Percentiles rank a stretch among this genome's conserved stretches.
Conservation (phyloP, 768 basidiomycete genomes). For the Multifurca ochricompacta region DNA sequence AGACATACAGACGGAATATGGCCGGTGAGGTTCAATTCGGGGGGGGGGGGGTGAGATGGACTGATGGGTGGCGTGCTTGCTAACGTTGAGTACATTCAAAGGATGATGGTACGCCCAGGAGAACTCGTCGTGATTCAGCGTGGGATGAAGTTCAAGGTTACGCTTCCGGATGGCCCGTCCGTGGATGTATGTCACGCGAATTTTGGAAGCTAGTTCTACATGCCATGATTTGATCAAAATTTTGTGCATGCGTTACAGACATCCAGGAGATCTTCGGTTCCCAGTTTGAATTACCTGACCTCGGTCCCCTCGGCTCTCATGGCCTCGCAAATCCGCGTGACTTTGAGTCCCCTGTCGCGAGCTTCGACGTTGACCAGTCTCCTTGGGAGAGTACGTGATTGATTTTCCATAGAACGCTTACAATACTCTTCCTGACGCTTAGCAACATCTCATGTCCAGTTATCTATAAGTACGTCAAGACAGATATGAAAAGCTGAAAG, state of each 20-base stretch:
- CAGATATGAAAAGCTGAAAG: neutral
- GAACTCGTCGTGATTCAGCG: slow-evolving; percentile 60
- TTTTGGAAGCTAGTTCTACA: neutral
- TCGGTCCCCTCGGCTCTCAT: slow-evolving; percentile 57
- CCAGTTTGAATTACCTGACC: slow-evolving; percentile 55
- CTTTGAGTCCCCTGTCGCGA: slow-evolving; percentile 57
- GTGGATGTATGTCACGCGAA: slow-evolving; percentile 10
- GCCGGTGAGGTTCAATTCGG: slow-evolving; percentile 38
- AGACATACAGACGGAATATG: slow-evolving; percentile 64
- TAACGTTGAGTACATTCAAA: slow-evolving; percentile 22
- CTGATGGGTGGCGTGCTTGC: neutral
- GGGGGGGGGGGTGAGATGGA: slow-evolving; percentile 12
- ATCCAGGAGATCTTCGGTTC: slow-evolving; percentile 57
- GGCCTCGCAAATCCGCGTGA: slow-evolving; percentile 61
- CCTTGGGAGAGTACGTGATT: slow-evolving; percentile 46
- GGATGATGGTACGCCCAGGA: slow-evolving; percentile 55
- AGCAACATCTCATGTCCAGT: slow-evolving; percentile 47
- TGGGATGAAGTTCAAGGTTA: slow-evolving; percentile 59
- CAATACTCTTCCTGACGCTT: neutral
- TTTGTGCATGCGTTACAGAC: slow-evolving; percentile 32
- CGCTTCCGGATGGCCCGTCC: slow-evolving; percentile 23
- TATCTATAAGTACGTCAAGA: neutral
- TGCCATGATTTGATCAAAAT: neutral
- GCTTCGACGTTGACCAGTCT: slow-evolving; percentile 56
- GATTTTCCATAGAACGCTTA: neutral